phyloP scores from a whole-genome alignment of 2,329 filamentous ascomycete genomes.

The Aspergillus fischeri region DNA sequence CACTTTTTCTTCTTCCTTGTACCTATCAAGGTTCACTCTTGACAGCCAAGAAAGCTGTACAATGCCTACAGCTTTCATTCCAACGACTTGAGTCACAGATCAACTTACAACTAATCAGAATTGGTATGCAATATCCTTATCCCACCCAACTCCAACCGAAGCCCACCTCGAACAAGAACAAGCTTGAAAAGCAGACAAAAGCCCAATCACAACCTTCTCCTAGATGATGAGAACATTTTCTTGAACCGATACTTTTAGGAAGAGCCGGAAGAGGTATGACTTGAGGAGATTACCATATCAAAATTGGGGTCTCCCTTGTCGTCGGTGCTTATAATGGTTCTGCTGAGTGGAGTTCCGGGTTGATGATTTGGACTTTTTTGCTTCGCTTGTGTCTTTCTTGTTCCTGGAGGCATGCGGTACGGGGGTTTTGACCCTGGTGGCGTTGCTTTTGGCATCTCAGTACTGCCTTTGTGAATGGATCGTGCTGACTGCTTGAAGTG shows the following conservation, averaged over 20 bases:
- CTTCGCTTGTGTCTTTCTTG: background rate
- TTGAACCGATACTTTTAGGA: conserved; percentile 44
- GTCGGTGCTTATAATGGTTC: conserved; percentile 49
- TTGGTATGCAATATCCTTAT: background rate
- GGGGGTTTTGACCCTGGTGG: background rate
- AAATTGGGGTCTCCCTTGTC: conserved; percentile 26
- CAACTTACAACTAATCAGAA: background rate
- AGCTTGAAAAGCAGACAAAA: background rate
- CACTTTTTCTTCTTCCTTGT: background rate
- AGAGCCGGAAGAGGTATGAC: conserved; percentile 48
- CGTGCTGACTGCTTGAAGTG: background rate
- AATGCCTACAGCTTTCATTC: background rate
- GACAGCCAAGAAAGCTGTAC: background rate
- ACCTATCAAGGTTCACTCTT: background rate
- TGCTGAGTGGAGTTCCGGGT: conserved; percentile 33
- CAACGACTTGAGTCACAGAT: background rate
- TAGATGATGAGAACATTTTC: conserved; percentile 41
- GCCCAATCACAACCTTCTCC: conserved; percentile 14
- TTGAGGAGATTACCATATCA: conserved; percentile 16
- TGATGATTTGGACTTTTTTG: background rate
- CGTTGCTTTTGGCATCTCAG: background rate
- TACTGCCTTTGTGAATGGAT: background rate
- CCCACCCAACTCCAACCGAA: background rate
- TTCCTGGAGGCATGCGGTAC: background rate
- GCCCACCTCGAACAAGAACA: background rate